Conservation (phyloP, 345 rosid species). For the Citrus trifoliata region DNA sequence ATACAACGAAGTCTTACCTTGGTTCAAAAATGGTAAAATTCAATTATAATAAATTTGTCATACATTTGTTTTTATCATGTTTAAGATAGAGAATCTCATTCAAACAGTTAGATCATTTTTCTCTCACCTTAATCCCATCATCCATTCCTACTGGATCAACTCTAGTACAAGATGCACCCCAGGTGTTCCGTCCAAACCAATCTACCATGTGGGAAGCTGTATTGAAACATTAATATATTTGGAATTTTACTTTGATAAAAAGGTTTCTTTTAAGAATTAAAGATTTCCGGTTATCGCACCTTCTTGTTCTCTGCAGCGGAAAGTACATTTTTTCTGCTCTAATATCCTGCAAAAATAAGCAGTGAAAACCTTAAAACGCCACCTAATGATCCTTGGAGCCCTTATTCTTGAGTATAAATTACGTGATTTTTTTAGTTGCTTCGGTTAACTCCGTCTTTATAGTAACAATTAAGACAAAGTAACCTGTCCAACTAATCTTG, state of each 20-base stretch:
- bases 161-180: slow-evolving; percentile 63
- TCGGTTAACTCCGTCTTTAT: not conserved
- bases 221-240: not conserved
- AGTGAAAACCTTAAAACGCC: not conserved
- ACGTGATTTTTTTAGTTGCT: not conserved
- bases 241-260: not conserved
- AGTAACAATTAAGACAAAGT: too few relatives aligned
- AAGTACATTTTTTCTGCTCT: slow-evolving; percentile 55
- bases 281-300: slow-evolving; percentile 20
- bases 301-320: slow-evolving; percentile 52
- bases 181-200: slow-evolving; percentile 69
- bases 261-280: not conserved
- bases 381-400: not conserved
- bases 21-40: not conserved
- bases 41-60: not conserved
- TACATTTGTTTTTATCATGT: not conserved
- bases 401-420: not conserved
- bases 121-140: slow-evolving; percentile 8
- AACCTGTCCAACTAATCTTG: too few relatives aligned
- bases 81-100: not conserved
- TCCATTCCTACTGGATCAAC: slow-evolving; percentile 48
- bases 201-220: slow-evolving; percentile 43
- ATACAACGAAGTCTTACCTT: not conserved
- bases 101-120: not conserved
- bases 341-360: slow-evolving; percentile 35